Conservation (phyloP, 2,329 filamentous ascomycete species). For the Biscogniauxia sp. region DNA sequence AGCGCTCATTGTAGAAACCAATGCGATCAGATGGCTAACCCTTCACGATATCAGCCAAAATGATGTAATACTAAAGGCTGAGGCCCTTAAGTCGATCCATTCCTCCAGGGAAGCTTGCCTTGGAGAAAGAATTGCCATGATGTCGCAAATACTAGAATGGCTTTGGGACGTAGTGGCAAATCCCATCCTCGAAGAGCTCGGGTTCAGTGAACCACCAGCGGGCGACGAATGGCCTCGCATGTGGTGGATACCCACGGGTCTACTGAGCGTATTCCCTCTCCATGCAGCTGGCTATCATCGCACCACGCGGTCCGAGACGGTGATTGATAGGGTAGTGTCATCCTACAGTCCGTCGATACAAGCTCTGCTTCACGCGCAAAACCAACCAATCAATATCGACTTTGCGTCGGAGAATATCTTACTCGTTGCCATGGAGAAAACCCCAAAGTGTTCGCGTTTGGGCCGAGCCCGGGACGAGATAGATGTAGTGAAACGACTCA, state of each 20-base stretch:
- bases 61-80: background rate
- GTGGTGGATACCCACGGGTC: constrained; percentile 36
- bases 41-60: background rate
- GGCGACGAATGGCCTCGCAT: constrained; percentile 26
- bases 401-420: background rate
- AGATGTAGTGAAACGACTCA: constrained; percentile 11
- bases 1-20: background rate
- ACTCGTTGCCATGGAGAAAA: background rate
- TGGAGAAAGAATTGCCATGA: background rate
- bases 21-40: background rate
- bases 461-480: constrained; percentile 21
- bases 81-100: background rate
- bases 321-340: constrained; percentile 36
- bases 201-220: constrained; percentile 14
- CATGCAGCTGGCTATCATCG: constrained; percentile 35
- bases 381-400: background rate
- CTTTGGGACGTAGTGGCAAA: constrained; percentile 29
- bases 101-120: background rate
- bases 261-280: constrained; percentile 30
- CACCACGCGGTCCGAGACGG: constrained; percentile 16
- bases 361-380: constrained; percentile 29
- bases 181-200: constrained; percentile 29
- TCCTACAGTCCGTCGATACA: constrained; percentile 37
- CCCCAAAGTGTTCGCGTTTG: constrained; percentile 4
- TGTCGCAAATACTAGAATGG: constrained; percentile 26